Evolutionary conservation across 495 filamentous ascomycete genomes (phyloP), one percentile per base, ranked within the genome.

Genomic region (Neurospora intermedia): DNA sequence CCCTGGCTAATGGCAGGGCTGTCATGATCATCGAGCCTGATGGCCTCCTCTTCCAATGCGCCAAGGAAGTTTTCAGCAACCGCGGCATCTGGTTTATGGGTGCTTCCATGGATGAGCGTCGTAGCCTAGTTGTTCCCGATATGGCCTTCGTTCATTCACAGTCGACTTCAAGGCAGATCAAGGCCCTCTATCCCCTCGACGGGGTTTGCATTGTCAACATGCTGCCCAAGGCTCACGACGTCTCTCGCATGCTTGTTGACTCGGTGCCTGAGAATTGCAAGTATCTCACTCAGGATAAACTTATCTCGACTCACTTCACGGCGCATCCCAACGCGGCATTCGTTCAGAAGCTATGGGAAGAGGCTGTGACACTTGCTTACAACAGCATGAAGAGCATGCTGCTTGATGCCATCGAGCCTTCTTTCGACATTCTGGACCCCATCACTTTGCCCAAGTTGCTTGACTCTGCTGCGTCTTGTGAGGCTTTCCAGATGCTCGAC

Each of bases 21-120:
- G 20, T 83, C 8, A 39, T 83, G 23, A 69, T 85, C 5, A 70
- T 84, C 18, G 80, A 81, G 2, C 74, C 83, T 0, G 84, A 85
- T 66, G n/a, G 54, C 0, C 69, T 79, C 38, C 77, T 84, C 27
- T 42, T 75, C 23, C 69, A 77, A 16, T 81, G 77, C 13, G 46
- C 80, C 10, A 59, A 75, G 69, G 77, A 82, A n/a, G 18, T 81
- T 3, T 38, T 75, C 6, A 39, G n/a, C 23, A 59, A 69, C 4
- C 41, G 38, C n/a, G 66, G 71, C 2, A 73, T 71, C 54, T 72
- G n/a, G 23, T 76, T 79, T 54, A 74, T 66, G 1, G 75, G 76
- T 3, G 74, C 38, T 9, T 59, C 74, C 1, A 77, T 72, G 3
- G 69, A 78, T 42, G 43, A 59, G 16, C 72, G 73, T 2, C 75